Percentiles rank a stretch among this genome's conserved stretches.
These are phyloP conservation scores for Penicillium sp. DNA, from an alignment of 2,329 filamentous ascomycete species.

Conservation along the genomic window DNA sequence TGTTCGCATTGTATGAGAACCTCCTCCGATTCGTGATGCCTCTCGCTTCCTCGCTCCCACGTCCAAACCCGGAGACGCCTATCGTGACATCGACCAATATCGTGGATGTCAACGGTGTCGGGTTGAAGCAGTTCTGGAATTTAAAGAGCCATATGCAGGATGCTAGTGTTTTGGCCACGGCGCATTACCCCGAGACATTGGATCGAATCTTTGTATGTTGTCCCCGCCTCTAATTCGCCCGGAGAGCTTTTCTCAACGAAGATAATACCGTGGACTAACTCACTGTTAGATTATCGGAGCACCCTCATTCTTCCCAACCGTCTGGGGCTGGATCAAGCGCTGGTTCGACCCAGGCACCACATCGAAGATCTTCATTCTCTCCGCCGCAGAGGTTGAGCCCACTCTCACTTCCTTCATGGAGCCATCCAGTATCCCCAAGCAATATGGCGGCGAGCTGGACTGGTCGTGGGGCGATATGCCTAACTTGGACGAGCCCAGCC, in stretches of 20 bases:
- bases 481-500: slow-evolving; percentile 59
- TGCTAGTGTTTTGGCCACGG: slow-evolving; percentile 81
- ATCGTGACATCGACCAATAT: slow-evolving; percentile 93
- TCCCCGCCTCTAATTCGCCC: background rate
- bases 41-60: slow-evolving; percentile 73
- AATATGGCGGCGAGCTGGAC: slow-evolving; percentile 83
- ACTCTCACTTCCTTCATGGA: slow-evolving; percentile 82
- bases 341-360: slow-evolving; percentile 95
- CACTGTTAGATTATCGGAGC: slow-evolving; percentile 72
- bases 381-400: slow-evolving; percentile 66
- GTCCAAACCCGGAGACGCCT: slow-evolving; percentile 73
- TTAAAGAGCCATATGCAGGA: slow-evolving; percentile 91
- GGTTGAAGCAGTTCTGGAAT: slow-evolving; percentile 94
- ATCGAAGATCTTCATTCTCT: slow-evolving; percentile 92
- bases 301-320: slow-evolving; percentile 84
- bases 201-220: slow-evolving; percentile 68
- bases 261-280: background rate
- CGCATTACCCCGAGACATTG: slow-evolving; percentile 91
- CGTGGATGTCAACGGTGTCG: slow-evolving; percentile 84
- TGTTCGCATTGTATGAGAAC: slow-evolving; percentile 94
- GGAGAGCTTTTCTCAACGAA: background rate
- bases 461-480: slow-evolving; percentile 76
- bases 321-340: slow-evolving; percentile 89
- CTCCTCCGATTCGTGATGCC: slow-evolving; percentile 84
- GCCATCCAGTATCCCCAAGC: slow-evolving; percentile 75